phyloP scores from a whole-genome alignment of 176 grass and related monocot species.

The Aechmea fasciata region DNA sequence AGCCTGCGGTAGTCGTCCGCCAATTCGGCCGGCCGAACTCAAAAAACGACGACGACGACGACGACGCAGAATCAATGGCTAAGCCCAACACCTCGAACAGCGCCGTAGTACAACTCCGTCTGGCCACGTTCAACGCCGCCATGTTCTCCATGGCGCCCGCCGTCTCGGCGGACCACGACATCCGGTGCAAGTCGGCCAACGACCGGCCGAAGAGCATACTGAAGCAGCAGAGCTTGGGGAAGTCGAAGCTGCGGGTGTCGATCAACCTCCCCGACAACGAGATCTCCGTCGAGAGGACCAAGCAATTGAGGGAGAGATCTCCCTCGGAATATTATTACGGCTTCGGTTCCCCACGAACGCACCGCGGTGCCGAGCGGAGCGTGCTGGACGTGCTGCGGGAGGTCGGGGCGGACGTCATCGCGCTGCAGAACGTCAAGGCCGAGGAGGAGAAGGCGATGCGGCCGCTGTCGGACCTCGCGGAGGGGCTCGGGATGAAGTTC shows the following conservation, averaged over 20 bases:
- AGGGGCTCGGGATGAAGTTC: constrained; percentile 79
- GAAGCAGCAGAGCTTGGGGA: constrained; percentile 56
- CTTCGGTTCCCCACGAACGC: neutral
- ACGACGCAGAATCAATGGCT: constrained; percentile 8
- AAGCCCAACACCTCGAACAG: neutral
- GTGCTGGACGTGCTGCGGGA: constrained; percentile 81
- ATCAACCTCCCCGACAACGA: constrained; percentile 97
- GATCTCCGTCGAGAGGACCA: constrained; percentile 63
- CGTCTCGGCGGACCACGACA: constrained; percentile 22
- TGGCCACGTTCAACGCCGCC: constrained; percentile 92
- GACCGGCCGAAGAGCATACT: constrained; percentile 73
- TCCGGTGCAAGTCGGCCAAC: constrained; percentile 20
- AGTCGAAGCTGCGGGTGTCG: constrained; percentile 64
- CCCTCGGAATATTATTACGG: neutral
- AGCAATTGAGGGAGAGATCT: constrained; percentile 25
- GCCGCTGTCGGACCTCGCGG: constrained; percentile 76
- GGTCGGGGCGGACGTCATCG: constrained; percentile 74
- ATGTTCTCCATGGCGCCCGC: constrained; percentile 96
- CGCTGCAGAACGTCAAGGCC: constrained; percentile 80
- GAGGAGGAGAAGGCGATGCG: constrained; percentile 89
- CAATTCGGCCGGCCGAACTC: neutral
- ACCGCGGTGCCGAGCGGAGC: constrained; percentile 31
- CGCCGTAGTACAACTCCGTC: constrained; percentile 26
- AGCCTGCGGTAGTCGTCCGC: constrained; percentile 32
- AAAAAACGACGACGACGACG: neutral